A percentile compares a stretch with the other conserved stretches of the same genome.
phyloP scores from a whole-genome alignment of 805 yeast genomes.

The Suhomyces sp. region DNA sequence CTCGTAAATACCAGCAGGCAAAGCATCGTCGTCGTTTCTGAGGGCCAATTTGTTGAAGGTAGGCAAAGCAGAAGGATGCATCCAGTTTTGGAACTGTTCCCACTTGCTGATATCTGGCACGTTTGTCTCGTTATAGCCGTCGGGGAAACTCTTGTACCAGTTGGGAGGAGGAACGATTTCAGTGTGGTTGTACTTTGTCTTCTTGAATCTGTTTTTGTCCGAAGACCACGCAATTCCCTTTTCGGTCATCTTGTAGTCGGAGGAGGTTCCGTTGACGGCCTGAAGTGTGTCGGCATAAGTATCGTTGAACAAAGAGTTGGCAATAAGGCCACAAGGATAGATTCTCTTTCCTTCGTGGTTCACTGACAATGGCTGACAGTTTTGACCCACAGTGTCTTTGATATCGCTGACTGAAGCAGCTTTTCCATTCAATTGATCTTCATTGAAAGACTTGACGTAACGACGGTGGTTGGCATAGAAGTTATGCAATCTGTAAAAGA shows the following conservation, averaged over 20 bases:
- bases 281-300: constrained; percentile 42
- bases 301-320: constrained; percentile 77
- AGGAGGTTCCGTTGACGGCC: constrained; percentile 36
- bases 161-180: constrained; percentile 46
- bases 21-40: constrained; percentile 55
- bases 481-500: constrained; percentile 39
- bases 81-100: constrained; percentile 47
- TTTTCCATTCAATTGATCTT: constrained; percentile 41
- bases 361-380: constrained; percentile 40
- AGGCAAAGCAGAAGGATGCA: constrained; percentile 42
- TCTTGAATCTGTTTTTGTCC: constrained; percentile 38
- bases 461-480: constrained; percentile 45
- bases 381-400: constrained; percentile 42
- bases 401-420: constrained; percentile 32
- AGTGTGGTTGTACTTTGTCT: constrained; percentile 35
- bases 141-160: constrained; percentile 42
- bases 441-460: constrained; percentile 41
- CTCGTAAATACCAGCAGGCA: constrained; percentile 61
- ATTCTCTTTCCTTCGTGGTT: constrained; percentile 46
- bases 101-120: constrained; percentile 43
- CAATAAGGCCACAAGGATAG: constrained; percentile 84
- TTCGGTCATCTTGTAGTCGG: constrained; percentile 33
- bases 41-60: constrained; percentile 49
- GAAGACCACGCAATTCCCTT: constrained; percentile 42
- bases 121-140: constrained; percentile 42